Conservation (phyloP, 768 basidiomycete genomes). For the Mycena vulgaris region DNA sequence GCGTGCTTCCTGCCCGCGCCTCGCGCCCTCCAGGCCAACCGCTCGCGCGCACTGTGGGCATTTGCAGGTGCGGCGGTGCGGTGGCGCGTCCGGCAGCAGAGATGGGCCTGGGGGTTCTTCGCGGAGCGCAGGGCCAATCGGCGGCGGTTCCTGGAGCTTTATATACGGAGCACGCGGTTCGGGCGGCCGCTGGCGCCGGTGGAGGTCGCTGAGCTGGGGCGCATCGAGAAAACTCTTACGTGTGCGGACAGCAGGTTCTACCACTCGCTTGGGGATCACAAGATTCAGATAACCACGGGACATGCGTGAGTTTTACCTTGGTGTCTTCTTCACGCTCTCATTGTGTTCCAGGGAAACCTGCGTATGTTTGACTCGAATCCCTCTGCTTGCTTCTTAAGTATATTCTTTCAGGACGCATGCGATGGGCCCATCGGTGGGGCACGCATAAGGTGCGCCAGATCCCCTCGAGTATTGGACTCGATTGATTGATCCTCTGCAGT, state of each 20-base stretch:
- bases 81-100: slow-evolving; percentile 36
- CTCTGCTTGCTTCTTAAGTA: not conserved
- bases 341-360: not conserved
- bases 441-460: not conserved
- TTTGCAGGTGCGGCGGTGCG: slow-evolving; percentile 45
- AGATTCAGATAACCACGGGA: slow-evolving; percentile 34
- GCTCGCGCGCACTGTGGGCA: slow-evolving; percentile 47
- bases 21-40: slow-evolving; percentile 40
- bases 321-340: not conserved
- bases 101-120: slow-evolving; percentile 51
- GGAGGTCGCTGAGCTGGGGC: slow-evolving; percentile 39
- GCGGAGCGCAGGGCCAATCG: slow-evolving; percentile 43
- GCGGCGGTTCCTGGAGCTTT: slow-evolving; percentile 44
- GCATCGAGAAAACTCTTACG: slow-evolving; percentile 32
- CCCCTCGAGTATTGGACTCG: too few relatives aligned
- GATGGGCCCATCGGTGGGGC: slow-evolving; percentile 1
- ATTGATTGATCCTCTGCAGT: not conserved
- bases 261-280: slow-evolving; percentile 36
- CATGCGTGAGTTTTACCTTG: slow-evolving; percentile 40
- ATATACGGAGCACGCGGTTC: slow-evolving; percentile 40
- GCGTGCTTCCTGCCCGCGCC: slow-evolving; percentile 45
- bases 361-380: not conserved
- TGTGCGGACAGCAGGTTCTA: slow-evolving; percentile 41
- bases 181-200: slow-evolving; percentile 20
- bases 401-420: not conserved